A percentile compares a stretch with the other conserved stretches of the same genome.
Evolutionary conservation across 176 grass and related monocot species (phyloP).

Genomic region (Carex scoparia): DNA sequence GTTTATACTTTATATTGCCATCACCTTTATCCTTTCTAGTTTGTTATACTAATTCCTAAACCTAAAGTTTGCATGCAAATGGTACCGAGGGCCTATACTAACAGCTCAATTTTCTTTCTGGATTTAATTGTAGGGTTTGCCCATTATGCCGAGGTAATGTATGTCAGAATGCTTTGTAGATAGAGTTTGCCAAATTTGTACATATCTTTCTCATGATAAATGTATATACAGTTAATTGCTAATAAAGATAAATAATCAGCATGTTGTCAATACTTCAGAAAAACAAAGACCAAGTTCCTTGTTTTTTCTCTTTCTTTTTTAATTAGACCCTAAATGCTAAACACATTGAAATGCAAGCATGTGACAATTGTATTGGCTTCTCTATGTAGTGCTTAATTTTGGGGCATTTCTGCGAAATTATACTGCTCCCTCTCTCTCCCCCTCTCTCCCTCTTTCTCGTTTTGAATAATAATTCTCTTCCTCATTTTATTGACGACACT

Average conservation of each 20-base stretch:
- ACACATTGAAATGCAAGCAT: neutral
- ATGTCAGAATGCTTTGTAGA: conserved; percentile 42
- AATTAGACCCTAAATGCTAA: neutral
- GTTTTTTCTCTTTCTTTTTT: neutral
- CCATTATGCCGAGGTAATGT: conserved; percentile 76
- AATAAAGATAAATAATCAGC: neutral
- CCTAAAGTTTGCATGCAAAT: neutral
- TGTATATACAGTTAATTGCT: conserved; percentile 6
- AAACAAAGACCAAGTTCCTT: neutral
- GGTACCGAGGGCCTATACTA: neutral
- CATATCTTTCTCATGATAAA: neutral
- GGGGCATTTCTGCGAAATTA: too few relatives aligned
- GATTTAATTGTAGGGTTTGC: conserved; percentile 57
- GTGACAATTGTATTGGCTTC: neutral
- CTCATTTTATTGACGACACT: neutral
- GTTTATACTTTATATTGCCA: neutral
- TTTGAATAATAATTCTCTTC: neutral
- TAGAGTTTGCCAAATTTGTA: conserved; percentile 8
- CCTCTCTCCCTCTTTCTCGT: neutral
- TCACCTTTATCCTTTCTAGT: neutral
- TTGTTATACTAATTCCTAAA: neutral
- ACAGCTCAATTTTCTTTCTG: conserved; percentile 17
- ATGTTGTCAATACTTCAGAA: neutral
- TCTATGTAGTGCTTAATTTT: too few relatives aligned
- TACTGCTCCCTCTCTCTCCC: neutral